Percentiles rank a stretch among this genome's conserved stretches.
Conservation (phyloP, 306 rosid genomes). For the Calophaca sinica region DNA sequence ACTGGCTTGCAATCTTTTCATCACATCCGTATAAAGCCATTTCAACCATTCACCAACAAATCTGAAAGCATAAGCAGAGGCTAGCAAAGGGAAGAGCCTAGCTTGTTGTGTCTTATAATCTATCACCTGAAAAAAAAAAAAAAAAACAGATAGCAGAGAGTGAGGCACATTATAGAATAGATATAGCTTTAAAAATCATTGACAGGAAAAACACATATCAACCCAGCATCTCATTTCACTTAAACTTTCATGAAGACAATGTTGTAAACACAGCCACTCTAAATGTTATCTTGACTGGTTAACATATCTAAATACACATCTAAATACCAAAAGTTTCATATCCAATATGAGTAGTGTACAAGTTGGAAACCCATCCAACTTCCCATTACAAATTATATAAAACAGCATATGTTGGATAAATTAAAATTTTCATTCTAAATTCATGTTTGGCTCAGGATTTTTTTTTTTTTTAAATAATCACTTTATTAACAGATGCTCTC, state of each 20-base stretch:
- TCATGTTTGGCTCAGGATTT: not conserved
- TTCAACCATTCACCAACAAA: slow-evolving; percentile 99
- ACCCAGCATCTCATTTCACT: slow-evolving; percentile 15
- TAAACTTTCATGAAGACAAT: slow-evolving; percentile 2
- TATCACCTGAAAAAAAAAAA: slow-evolving; percentile 68
- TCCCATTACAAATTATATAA: slow-evolving; percentile 28
- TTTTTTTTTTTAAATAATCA: not conserved
- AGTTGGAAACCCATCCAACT: slow-evolving; percentile 7
- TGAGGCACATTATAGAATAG: slow-evolving; percentile 28
- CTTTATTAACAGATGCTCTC: not conserved
- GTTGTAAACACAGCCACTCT: slow-evolving; percentile 1
- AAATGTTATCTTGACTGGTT: slow-evolving; percentile 24
- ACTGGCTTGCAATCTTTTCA: slow-evolving; percentile 76
- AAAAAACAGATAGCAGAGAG: slow-evolving; percentile 41
- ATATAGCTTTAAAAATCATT: slow-evolving; percentile 20
- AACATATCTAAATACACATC: slow-evolving; percentile 20
- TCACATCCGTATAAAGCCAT: slow-evolving; percentile 95
- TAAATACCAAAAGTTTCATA: slow-evolving; percentile 32
- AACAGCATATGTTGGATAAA: slow-evolving; percentile 14
- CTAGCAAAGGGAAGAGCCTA: slow-evolving; percentile 97
- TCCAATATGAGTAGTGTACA: slow-evolving; percentile 19
- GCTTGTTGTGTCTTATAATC: slow-evolving; percentile 97
- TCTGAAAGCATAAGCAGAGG: slow-evolving; percentile 98
- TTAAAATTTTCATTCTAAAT: slow-evolving; percentile 7
- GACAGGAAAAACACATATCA: slow-evolving; percentile 20